These are phyloP conservation scores for Suhomyces bolitotheri DNA, from an alignment of 1,139 yeast genomes.

Conservation along the genomic window DNA sequence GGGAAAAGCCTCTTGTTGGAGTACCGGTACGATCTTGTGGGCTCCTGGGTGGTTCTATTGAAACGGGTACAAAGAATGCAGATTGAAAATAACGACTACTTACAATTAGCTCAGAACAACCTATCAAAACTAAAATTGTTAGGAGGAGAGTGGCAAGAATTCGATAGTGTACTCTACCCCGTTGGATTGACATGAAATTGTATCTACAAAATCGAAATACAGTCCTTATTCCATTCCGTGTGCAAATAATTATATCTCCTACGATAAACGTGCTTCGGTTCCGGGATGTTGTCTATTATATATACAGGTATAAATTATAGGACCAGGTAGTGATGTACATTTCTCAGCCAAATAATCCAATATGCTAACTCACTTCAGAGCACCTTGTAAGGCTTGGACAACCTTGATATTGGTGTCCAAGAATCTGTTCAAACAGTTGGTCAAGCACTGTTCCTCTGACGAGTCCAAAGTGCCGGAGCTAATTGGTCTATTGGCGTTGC, in stretches of 20 bases:
- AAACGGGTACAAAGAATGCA: slow-evolving; percentile 10
- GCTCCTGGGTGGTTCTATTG: slow-evolving; percentile 27
- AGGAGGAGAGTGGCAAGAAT: slow-evolving; percentile 3
- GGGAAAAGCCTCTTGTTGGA: slow-evolving; percentile 23
- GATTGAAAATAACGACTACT: slow-evolving; percentile 6
- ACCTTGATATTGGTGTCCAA: slow-evolving; percentile 86
- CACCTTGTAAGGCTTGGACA: slow-evolving; percentile 57
- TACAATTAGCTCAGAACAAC: background rate
- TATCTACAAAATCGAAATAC: background rate
- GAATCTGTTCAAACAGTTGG: slow-evolving; percentile 81
- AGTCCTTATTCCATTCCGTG: too few species aligned
- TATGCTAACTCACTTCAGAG: slow-evolving; percentile 30
- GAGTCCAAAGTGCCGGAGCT: slow-evolving; percentile 52
- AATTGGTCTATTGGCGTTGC: slow-evolving; percentile 56
- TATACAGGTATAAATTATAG: too few species aligned
- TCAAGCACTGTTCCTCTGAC: slow-evolving; percentile 70
- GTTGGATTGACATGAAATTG: background rate
- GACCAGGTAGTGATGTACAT: too few species aligned
- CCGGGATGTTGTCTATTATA: too few species aligned
- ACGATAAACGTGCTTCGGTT: too few species aligned
- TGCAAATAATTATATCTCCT: too few species aligned
- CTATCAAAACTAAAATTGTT: slow-evolving; percentile 1
- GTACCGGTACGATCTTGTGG: slow-evolving; percentile 38
- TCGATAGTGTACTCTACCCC: background rate
- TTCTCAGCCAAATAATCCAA: too few species aligned